Conservation (phyloP, 371 early-diverging fungal genomes). For the Lichtheimia hyalospora region DNA sequence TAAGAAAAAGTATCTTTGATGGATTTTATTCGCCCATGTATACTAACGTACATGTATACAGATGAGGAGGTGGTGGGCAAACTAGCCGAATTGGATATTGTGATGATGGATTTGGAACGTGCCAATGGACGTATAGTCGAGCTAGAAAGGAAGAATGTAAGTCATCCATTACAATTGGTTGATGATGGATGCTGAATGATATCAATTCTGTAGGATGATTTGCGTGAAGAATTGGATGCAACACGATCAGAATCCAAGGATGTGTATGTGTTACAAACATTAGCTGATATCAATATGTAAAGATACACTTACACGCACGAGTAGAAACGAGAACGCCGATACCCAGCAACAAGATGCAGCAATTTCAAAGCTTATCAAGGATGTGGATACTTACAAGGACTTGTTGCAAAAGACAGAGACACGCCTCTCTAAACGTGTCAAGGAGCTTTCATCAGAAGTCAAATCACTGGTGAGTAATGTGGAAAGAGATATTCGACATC, state of each 20-base stretch:
- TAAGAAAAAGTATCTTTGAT: constrained; percentile 10
- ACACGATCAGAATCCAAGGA: constrained; percentile 24
- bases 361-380: constrained; percentile 51
- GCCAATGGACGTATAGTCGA: constrained; percentile 73
- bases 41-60: constrained; percentile 3
- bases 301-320: background rate
- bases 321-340: constrained; percentile 1
- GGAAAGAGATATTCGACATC: constrained; percentile 10
- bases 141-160: constrained; percentile 70
- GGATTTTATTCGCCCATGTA: background rate
- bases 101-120: constrained; percentile 81
- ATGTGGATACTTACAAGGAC: constrained; percentile 52
- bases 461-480: constrained; percentile 30
- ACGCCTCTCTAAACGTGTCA: constrained; percentile 42
- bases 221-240: constrained; percentile 48
- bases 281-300: background rate
- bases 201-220: constrained; percentile 23
- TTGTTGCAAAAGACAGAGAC: constrained; percentile 48
- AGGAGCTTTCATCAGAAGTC: constrained; percentile 50
- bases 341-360: constrained; percentile 37
- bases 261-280: background rate
- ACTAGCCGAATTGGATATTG: constrained; percentile 87
- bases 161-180: background rate
- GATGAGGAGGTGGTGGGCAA: constrained; percentile 84
- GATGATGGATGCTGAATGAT: no score